These are phyloP conservation scores for Pleurostoma richardsiae DNA, from an alignment of 2,329 filamentous ascomycete genomes.

Conservation along the genomic window DNA sequence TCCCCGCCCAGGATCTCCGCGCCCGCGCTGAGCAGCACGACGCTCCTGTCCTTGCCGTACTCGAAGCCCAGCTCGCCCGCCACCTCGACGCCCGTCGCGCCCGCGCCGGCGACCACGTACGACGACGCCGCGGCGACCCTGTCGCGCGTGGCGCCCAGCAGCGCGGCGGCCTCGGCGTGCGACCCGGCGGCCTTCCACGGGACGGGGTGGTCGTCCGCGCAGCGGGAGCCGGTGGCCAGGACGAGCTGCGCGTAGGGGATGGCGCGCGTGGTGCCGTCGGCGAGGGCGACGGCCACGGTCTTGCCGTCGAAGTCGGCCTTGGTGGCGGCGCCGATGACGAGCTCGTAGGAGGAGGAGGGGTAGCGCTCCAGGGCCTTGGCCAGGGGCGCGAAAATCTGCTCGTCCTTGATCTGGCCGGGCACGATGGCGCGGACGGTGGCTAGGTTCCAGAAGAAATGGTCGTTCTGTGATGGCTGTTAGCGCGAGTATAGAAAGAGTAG, in stretches of 20 bases:
- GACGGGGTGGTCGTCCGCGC: slow-evolving; percentile 25
- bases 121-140: slow-evolving; percentile 39
- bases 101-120: slow-evolving; percentile 52
- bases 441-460: slow-evolving; percentile 55
- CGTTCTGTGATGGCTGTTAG: slow-evolving; percentile 31
- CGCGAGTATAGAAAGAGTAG: no score
- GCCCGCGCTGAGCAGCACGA: slow-evolving; percentile 40
- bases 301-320: slow-evolving; percentile 33
- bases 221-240: slow-evolving; percentile 48
- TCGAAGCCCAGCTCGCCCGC: slow-evolving; percentile 49
- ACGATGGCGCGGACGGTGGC: slow-evolving; percentile 51
- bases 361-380: slow-evolving; percentile 44
- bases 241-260: slow-evolving; percentile 52
- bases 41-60: slow-evolving; percentile 37
- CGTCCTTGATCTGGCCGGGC: slow-evolving; percentile 41
- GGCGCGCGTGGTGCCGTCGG: slow-evolving; percentile 19
- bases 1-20: slow-evolving; percentile 39
- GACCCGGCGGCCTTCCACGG: slow-evolving; percentile 49
- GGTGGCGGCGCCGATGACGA: slow-evolving; percentile 42
- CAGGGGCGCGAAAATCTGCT: slow-evolving; percentile 45
- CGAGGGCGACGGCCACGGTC: slow-evolving; percentile 34
- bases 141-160: slow-evolving; percentile 33
- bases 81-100: slow-evolving; percentile 50
- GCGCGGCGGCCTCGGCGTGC: slow-evolving; percentile 35
- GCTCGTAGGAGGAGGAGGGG: slow-evolving; percentile 40